A percentile compares a stretch with the other conserved stretches of the same genome.
These are phyloP conservation scores for Metarhizium rileyi DNA, from an alignment of 2,329 filamentous ascomycete species.

Conservation along the genomic window DNA sequence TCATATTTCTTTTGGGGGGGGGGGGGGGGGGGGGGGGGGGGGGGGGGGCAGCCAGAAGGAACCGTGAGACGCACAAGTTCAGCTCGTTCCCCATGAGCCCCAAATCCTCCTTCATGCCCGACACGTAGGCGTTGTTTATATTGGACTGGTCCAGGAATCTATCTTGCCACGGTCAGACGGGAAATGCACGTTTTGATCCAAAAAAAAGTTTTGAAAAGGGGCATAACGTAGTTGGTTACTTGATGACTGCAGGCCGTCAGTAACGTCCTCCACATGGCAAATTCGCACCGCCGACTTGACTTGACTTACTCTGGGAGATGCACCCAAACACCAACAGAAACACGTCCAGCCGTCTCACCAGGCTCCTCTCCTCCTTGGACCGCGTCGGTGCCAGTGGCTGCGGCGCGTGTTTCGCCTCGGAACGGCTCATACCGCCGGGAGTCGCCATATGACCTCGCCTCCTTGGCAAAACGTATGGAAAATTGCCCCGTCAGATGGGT, in stretches of 20 bases:
- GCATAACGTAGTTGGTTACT: no score
- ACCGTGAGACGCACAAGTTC: constrained; percentile 8
- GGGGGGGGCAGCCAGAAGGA: no score
- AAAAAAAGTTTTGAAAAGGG: neutral
- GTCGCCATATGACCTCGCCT: no score
- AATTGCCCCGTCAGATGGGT: no score
- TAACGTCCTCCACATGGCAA: constrained; percentile 9
- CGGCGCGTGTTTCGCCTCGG: neutral
- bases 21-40: no score
- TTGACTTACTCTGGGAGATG: constrained; percentile 18
- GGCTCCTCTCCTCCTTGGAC: constrained; percentile 2
- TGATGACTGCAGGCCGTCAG: constrained; percentile 1
- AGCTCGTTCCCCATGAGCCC: constrained; percentile 27
- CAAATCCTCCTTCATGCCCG: constrained; percentile 37
- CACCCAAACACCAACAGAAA: constrained; percentile 21
- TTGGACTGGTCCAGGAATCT: constrained; percentile 22
- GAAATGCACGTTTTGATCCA: no score
- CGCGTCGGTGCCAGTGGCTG: neutral
- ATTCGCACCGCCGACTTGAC: constrained; percentile 16
- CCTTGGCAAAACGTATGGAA: no score
- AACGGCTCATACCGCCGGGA: neutral
- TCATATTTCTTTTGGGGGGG: no score
- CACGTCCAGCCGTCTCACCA: constrained; percentile 8
- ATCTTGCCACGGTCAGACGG: constrained; percentile 11
- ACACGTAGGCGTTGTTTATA: constrained; percentile 26